phyloP scores from a whole-genome alignment of 2,329 filamentous ascomycete species.

The Colletotrichum sp. region DNA sequence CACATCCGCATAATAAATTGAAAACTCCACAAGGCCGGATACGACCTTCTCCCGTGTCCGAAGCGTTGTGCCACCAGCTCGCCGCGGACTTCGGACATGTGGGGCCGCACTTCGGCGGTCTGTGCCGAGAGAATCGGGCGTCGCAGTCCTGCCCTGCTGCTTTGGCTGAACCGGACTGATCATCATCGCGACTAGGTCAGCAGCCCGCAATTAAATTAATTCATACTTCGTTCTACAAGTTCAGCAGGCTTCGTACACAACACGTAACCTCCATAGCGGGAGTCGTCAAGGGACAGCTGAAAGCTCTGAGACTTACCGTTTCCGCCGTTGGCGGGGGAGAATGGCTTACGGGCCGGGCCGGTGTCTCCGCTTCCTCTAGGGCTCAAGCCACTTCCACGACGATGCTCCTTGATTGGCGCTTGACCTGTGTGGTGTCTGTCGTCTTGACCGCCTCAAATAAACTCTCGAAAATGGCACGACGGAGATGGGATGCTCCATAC shows the following conservation, averaged over 20 bases:
- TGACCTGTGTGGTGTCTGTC: not conserved
- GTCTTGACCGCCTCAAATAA: not conserved
- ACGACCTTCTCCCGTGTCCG: not conserved
- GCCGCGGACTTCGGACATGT: not conserved
- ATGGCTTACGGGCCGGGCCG: not conserved
- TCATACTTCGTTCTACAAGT: no score
- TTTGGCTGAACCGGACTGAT: rapidly evolving
- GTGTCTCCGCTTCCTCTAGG: not conserved
- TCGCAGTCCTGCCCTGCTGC: not conserved
- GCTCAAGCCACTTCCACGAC: not conserved
- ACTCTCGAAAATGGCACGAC: not conserved
- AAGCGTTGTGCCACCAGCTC: not conserved
- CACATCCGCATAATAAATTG: no score
- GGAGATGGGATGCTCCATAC: not conserved
- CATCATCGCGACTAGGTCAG: not conserved
- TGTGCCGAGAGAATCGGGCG: not conserved
- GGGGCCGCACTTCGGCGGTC: not conserved
- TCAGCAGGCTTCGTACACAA: not conserved
- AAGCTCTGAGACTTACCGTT: not conserved
- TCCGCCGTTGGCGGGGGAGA: not conserved
- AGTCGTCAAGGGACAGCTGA: not conserved
- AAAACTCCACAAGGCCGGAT: no score
- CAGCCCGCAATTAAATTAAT: rapidly evolving
- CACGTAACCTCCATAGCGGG: rapidly evolving
- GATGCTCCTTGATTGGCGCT: not conserved